Base-by-base conservation (phyloP, 208 protist genomes). In the Angomonas deanei region DNA sequence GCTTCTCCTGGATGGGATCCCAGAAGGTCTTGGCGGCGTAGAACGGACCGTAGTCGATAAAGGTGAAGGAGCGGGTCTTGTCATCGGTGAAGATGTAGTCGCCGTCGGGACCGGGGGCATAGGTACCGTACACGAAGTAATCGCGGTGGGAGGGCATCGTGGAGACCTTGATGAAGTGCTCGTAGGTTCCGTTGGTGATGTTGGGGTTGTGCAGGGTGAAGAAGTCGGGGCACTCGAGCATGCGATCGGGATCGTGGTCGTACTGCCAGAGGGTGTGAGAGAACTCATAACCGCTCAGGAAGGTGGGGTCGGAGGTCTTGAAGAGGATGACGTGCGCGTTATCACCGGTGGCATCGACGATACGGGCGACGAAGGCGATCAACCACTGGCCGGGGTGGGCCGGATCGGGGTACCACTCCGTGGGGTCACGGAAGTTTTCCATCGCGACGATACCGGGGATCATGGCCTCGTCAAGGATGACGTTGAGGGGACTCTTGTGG, bases 201-300 rank as follows among this genome's bases (percentile, higher is more conserved):
- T 17, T 31, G 49, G 59, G 59, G 39, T 50, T 28, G 6, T 24
- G 31, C 58, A 82, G 56, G 21, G 62, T 71, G 70, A 80, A 86
- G 56, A 82, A 86, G 61, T 80, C 72, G 47, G 72, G 76, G 68
- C 62, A 68, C 73, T 82, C 75, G 48, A 82, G 61, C 76, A 78
- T 82, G 21, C 47, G 34, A 49, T 74, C 53, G 8, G 56, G 31
- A 66, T 72, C 54, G 56, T 74, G 69, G 54, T 61, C 62, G 58
- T 80, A 67, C 42, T 64, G 15, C 67, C 72, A 82, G 21, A 82
- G 69, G 33, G 39, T 66, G 64, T 82, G 73, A 26, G 75, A 76
- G 62, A 73, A 80, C 30, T 46, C 62, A 64, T 80, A 86, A 64
- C 64, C 74, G 52, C 59, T 64, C 60, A 69, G 62, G 64, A 74